These are phyloP conservation scores for Cylindrodendrum hubeiense DNA, from an alignment of 2,329 filamentous ascomycete species.

Conservation along the genomic window DNA sequence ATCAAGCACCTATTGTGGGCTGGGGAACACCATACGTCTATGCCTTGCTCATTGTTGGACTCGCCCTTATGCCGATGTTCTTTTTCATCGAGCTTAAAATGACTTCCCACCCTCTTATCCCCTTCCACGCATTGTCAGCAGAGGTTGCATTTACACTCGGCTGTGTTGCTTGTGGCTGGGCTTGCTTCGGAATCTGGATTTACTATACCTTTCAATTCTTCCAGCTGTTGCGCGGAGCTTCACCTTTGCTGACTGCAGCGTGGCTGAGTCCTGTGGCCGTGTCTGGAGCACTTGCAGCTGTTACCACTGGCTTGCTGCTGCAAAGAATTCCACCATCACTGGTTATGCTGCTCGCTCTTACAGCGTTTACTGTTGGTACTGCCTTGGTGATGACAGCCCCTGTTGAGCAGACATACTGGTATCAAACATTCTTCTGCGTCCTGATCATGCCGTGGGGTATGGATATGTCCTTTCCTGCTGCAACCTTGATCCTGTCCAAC, in stretches of 20 bases:
- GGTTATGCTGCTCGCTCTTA: constrained; percentile 59
- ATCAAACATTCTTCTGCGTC: constrained; percentile 69
- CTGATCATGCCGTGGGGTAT: constrained; percentile 72
- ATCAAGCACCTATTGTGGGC: constrained; percentile 70
- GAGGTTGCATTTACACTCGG: constrained; percentile 67
- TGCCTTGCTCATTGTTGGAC: constrained; percentile 67
- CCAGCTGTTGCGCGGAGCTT: constrained; percentile 55
- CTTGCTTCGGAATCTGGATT: constrained; percentile 66
- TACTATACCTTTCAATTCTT: constrained; percentile 65
- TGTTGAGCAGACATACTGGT: constrained; percentile 72
- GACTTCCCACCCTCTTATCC: constrained; percentile 66
- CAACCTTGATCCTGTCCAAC: constrained; percentile 70
- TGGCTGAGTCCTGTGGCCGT: constrained; percentile 60
- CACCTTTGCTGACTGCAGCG: constrained; percentile 58
- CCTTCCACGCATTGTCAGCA: constrained; percentile 61
- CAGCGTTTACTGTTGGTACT: constrained; percentile 57
- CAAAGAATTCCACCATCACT: constrained; percentile 42
- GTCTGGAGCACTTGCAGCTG: constrained; percentile 57
- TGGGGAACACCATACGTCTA: constrained; percentile 70
- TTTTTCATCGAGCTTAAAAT: constrained; percentile 65
- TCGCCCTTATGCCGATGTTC: constrained; percentile 67
- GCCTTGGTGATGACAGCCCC: constrained; percentile 62
- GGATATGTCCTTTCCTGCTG: constrained; percentile 74
- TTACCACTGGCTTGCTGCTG: constrained; percentile 58
- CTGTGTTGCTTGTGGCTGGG: constrained; percentile 67